Evolutionary conservation across 805 yeast genomes (phyloP), one percentile per base, ranked within the genome.

Genomic region (Sugiyamaella smithiae): DNA sequence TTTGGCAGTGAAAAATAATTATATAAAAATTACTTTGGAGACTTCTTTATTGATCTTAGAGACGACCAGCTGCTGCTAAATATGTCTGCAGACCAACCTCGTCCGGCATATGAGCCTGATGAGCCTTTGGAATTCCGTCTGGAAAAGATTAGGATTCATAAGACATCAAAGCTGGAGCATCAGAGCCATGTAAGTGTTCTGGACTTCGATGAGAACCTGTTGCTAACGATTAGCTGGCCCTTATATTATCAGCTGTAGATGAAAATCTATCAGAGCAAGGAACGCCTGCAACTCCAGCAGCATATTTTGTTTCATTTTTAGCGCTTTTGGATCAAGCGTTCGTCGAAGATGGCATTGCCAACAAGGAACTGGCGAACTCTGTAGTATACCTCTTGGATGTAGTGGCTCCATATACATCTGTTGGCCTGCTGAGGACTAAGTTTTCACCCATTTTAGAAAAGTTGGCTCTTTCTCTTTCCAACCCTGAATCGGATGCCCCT

Each of bases 231-330:
- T 49, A 55, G 60, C 73, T 87, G 54, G 96, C 97, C 6, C 69
- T 88, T 23, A 82, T 91, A 49, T 74, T 93, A 43, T 77, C 84
- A 19, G 96, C 97, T 2, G 90, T 93, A 43, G 99, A 93, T 64
- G 96, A 88, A 58, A 87, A 87, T 57, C 76, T 93, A 38, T 73
- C 76, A 38, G 88, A 82, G 55, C 86, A 84, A 57, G 61, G 61
- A 45, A 73, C 75, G 38, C 78, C 78, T 44, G 74, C 75, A 41
- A 73, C 85, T 12, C 82, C 96, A 23, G 84, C 87, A 23, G 83
- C 96, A 0, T 93, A 93, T 66, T 82, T 89, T 59, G 82, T 90
- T 14, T 86, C 97, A 0, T 84, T 91, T 55, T 68, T 91, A 53
- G 77, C 96, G 1, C 69, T 93, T 23, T 71, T 93, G 50, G 95